Percentiles rank a stretch among this genome's conserved stretches.
These are phyloP conservation scores for Thalassiosira hispida DNA, from an alignment of 352 stramenopile species.

Conservation along the genomic window DNA sequence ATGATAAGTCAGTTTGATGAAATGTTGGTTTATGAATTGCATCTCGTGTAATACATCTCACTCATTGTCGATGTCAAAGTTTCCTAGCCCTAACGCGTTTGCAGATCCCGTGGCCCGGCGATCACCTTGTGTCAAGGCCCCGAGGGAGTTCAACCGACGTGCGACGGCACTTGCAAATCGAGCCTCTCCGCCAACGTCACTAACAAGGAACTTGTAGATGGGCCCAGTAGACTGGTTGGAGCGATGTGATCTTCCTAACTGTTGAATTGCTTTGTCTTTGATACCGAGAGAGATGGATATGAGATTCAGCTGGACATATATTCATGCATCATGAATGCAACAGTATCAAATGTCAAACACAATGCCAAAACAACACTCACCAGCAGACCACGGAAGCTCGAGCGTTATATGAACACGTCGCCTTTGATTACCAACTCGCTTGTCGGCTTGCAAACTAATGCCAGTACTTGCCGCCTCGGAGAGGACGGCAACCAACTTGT, in stretches of 20 bases:
- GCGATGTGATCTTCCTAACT: slow-evolving; percentile 80
- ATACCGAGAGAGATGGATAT: slow-evolving; percentile 38
- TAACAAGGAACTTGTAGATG: slow-evolving; percentile 82
- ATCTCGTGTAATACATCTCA: slow-evolving; percentile 32
- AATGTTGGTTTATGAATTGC: not conserved
- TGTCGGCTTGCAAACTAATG: slow-evolving; percentile 85
- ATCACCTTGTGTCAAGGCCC: slow-evolving; percentile 86
- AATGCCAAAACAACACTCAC: slow-evolving; percentile 74
- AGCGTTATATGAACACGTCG: slow-evolving; percentile 88
- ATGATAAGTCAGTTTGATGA: not conserved
- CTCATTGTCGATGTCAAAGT: slow-evolving; percentile 52
- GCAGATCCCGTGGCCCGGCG: slow-evolving; percentile 65
- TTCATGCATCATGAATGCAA: too few species aligned
- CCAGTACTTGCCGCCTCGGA: slow-evolving; percentile 87
- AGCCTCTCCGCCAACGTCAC: slow-evolving; percentile 83
- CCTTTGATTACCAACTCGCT: slow-evolving; percentile 42
- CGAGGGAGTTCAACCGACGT: slow-evolving; percentile 58
- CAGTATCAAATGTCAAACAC: too few species aligned
- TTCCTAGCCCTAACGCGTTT: slow-evolving; percentile 40
- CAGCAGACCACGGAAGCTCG: slow-evolving; percentile 79
- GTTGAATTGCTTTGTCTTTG: slow-evolving; percentile 84
- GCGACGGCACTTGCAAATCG: slow-evolving; percentile 84
- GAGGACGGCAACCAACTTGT: slow-evolving; percentile 88
- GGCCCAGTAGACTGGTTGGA: slow-evolving; percentile 81
- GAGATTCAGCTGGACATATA: slow-evolving; percentile 63